These are phyloP conservation scores for Tetracladium marchalianum DNA, from an alignment of 495 filamentous ascomycete species.

Conservation along the genomic window DNA sequence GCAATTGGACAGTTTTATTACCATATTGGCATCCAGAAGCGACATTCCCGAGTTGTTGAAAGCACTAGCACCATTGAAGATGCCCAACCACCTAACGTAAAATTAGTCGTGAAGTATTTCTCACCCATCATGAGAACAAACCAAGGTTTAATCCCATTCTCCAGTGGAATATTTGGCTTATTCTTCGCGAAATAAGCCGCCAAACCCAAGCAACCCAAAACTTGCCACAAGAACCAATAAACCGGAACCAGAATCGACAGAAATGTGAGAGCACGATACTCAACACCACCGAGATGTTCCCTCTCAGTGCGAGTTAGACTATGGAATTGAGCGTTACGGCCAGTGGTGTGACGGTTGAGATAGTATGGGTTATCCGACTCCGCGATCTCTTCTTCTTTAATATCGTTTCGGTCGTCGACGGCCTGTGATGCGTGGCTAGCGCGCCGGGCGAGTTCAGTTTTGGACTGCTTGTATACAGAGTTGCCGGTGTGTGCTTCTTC, in stretches of 20 bases:
- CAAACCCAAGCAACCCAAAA: constrained; percentile 60
- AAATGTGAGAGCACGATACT: constrained; percentile 69
- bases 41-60: constrained; percentile 89
- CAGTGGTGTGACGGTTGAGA: constrained; percentile 28
- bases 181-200: constrained; percentile 61
- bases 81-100: constrained; percentile 50
- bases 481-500: background rate
- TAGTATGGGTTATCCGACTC: constrained; percentile 7
- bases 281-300: constrained; percentile 64
- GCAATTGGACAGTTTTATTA: too few relatives aligned
- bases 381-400: background rate
- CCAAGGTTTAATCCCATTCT: constrained; percentile 60
- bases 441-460: background rate
- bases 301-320: constrained; percentile 57
- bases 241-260: constrained; percentile 60
- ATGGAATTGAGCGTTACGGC: constrained; percentile 67
- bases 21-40: constrained; percentile 75
- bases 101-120: background rate
- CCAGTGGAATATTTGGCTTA: constrained; percentile 41
- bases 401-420: background rate
- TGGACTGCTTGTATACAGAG: too few relatives aligned
- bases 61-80: constrained; percentile 62
- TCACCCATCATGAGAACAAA: constrained; percentile 6
- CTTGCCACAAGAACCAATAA: constrained; percentile 65
- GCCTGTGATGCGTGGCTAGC: background rate